Percentiles rank a stretch among this genome's conserved stretches.
phyloP scores from a whole-genome alignment of 2,329 filamentous ascomycete genomes.

The Ophiostoma sp. region DNA sequence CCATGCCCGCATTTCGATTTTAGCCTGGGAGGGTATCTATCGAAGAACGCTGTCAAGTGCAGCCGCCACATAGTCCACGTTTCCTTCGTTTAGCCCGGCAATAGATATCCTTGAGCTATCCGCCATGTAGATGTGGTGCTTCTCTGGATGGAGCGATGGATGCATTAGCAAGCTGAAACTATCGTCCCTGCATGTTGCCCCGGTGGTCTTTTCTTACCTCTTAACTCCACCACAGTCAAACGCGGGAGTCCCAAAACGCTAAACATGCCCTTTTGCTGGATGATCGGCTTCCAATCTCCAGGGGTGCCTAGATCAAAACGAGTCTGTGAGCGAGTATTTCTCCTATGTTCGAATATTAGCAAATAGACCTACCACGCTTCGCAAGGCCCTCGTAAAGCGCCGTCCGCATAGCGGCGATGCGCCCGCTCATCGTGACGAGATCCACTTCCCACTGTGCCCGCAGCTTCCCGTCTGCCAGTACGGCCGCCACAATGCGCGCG shows the following conservation, averaged over 20 bases:
- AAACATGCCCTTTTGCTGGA: conserved; percentile 99
- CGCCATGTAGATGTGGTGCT: conserved; percentile 81
- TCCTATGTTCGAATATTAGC: too few relatives aligned
- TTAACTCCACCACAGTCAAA: conserved; percentile 64
- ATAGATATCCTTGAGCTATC: conserved; percentile 98
- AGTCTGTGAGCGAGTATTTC: too few relatives aligned
- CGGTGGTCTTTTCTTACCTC: conserved; percentile 38
- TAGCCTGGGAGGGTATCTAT: background rate
- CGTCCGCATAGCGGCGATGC: conserved; percentile 87
- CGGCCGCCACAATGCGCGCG: conserved; percentile 75
- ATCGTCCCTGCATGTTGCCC: too few relatives aligned
- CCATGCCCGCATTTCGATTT: too few relatives aligned
- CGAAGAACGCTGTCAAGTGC: conserved; percentile 56
- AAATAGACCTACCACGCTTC: conserved; percentile 48
- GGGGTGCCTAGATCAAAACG: conserved; percentile 50
- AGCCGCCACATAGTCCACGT: conserved; percentile 88
- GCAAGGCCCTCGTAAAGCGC: conserved; percentile 74
- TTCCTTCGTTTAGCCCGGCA: conserved; percentile 90
- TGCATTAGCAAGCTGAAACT: too few relatives aligned
- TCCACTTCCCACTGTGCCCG: conserved; percentile 92
- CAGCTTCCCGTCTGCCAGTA: conserved; percentile 75
- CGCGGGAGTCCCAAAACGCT: conserved; percentile 79
- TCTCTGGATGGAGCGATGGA: too few relatives aligned
- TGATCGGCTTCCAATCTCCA: conserved; percentile 94
- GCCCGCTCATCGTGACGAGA: conserved; percentile 85